These are phyloP conservation scores for Cladorrhinum sp. DNA, from an alignment of 2,329 filamentous ascomycete genomes.

Conservation along the genomic window DNA sequence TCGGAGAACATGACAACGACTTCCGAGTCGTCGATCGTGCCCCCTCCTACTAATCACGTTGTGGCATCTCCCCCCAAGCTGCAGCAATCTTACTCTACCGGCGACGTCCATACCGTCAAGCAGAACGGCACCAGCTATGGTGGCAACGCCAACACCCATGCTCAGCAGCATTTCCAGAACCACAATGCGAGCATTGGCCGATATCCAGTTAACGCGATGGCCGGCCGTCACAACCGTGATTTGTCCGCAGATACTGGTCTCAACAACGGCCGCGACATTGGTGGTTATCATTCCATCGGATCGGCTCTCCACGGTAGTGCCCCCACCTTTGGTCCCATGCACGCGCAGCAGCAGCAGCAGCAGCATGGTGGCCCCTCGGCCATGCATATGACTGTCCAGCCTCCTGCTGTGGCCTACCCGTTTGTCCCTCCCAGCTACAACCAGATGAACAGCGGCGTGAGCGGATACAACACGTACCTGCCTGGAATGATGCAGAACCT, in stretches of 20 bases:
- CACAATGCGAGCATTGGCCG: constrained; percentile 81
- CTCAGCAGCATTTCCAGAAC: constrained; percentile 65
- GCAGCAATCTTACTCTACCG: constrained; percentile 85
- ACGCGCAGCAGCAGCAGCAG: constrained; percentile 37
- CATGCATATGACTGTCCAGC: constrained; percentile 31
- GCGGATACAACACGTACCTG: constrained; percentile 48
- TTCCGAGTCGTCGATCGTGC: constrained; percentile 36
- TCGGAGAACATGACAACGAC: constrained; percentile 43
- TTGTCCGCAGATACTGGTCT: constrained; percentile 52
- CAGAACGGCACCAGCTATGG: constrained; percentile 49
- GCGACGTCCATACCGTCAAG: constrained; percentile 84
- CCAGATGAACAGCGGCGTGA: constrained; percentile 31
- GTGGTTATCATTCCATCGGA: constrained; percentile 58
- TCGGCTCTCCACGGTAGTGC: constrained; percentile 75
- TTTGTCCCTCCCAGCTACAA: constrained; percentile 32
- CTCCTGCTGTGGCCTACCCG: constrained; percentile 26
- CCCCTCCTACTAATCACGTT: constrained; percentile 46
- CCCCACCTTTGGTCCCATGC: constrained; percentile 69
- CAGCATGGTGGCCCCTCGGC: constrained; percentile 30
- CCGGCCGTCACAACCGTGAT: constrained; percentile 70
- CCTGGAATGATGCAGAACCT: constrained; percentile 65
- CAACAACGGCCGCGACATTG: constrained; percentile 42
- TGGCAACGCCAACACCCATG: constrained; percentile 54
- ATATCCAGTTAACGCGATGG: constrained; percentile 64
- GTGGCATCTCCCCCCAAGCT: constrained; percentile 68